Evolutionary conservation across 2,329 filamentous ascomycete genomes (phyloP).

Genomic region (Pseudogymnoascus sp.): DNA sequence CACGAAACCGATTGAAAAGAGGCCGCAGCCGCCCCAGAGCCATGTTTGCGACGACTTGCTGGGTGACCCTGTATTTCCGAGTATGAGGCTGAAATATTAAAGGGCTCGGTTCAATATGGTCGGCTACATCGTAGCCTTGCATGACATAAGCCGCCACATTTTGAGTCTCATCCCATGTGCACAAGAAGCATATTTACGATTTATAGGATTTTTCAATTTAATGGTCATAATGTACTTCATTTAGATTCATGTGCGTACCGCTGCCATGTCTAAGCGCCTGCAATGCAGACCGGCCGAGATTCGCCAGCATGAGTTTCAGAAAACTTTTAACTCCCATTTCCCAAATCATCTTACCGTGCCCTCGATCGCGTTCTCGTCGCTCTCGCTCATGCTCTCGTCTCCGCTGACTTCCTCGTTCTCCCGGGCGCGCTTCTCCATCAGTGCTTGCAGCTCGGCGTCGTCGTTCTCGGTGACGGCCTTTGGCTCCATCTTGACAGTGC

Average conservation of each 20-base stretch:
- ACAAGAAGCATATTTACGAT: background rate
- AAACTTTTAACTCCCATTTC: constrained; percentile 15
- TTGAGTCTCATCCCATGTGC: background rate
- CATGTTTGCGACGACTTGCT: constrained; percentile 2
- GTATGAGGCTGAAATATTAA: constrained; percentile 3
- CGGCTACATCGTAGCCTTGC: constrained; percentile 12
- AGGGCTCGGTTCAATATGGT: constrained; percentile 5
- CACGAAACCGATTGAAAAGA: constrained; percentile 15
- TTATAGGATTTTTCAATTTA: constrained; percentile 12
- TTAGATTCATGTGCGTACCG: constrained; percentile 8
- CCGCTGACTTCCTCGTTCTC: constrained; percentile 98
- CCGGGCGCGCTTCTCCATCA: constrained; percentile 98
- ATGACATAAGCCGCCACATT: constrained; percentile 13
- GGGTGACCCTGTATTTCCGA: background rate
- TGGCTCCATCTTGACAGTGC: constrained; percentile 94
- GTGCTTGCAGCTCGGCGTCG: constrained; percentile 89
- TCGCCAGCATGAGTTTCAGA: constrained; percentile 12
- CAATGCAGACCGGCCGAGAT: constrained; percentile 15
- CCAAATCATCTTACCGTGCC: constrained; percentile 34
- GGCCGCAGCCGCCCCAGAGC: constrained; percentile 21
- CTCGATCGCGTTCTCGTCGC: constrained; percentile 75
- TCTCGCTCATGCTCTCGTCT: constrained; percentile 93
- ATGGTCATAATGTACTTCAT: constrained; percentile 14
- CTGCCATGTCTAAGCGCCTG: constrained; percentile 15
- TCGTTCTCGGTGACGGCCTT: constrained; percentile 99